Conservation (phyloP, 805 yeast species). For the Candida morakotiae region DNA sequence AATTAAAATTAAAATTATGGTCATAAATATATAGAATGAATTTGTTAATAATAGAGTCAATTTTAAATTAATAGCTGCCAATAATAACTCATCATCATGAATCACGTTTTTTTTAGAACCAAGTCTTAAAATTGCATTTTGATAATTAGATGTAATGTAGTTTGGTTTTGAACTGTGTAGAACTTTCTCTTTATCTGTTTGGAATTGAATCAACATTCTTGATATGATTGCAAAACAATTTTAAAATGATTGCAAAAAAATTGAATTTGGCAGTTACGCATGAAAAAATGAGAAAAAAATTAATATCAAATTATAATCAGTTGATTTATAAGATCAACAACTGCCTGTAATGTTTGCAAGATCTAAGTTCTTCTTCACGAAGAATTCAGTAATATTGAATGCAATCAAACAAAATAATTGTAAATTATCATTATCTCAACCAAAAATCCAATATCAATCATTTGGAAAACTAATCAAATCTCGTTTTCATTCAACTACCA, state of each 20-base stretch:
- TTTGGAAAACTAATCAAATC: background rate
- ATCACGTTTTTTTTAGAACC: too few relatives aligned
- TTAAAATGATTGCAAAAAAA: too few relatives aligned
- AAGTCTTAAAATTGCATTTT: background rate
- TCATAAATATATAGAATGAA: constrained; percentile 21
- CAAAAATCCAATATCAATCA: too few relatives aligned
- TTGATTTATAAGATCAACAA: background rate
- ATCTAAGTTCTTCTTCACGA: constrained; percentile 56
- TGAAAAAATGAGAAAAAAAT: background rate
- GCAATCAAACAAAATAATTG: constrained; percentile 19
- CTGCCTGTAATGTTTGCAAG: constrained; percentile 43
- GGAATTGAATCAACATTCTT: background rate
- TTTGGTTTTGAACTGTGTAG: background rate
- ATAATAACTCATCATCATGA: too few relatives aligned
- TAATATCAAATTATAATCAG: constrained; percentile 4
- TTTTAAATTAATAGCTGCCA: too few relatives aligned
- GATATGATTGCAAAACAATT: background rate
- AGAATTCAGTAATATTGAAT: constrained; percentile 45
- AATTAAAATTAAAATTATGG: constrained; percentile 17
- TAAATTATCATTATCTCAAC: background rate
- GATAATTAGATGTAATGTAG: background rate
- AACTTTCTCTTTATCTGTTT: background rate
- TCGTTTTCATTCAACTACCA: background rate
- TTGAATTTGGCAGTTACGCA: too few relatives aligned
- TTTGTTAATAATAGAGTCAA: constrained; percentile 19